Percentiles rank a stretch among this genome's conserved stretches.
Evolutionary conservation across 352 stramenopile species (phyloP).

Genomic region (Phytopythium mirpurense): DNA sequence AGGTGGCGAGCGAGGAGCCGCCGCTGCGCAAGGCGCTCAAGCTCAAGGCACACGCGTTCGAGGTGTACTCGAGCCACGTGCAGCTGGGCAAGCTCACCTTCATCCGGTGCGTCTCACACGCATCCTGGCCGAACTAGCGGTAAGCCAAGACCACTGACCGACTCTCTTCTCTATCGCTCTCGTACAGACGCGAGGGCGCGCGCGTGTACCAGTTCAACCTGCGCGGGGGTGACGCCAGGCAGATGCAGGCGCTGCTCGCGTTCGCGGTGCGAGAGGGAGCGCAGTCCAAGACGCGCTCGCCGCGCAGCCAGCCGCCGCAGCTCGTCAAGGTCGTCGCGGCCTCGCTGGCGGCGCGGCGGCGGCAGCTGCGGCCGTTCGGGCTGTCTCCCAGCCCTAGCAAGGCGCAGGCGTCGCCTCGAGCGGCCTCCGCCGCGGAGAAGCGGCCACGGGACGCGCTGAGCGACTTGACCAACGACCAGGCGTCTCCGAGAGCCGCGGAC

Average conservation of each 20-base stretch:
- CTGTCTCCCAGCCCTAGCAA: constrained; percentile 5
- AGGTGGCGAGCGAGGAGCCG: constrained; percentile 45
- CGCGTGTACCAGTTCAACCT: constrained; percentile 67
- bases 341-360: neutral
- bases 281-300: constrained; percentile 18
- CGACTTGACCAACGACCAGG: constrained; percentile 24
- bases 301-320: constrained; percentile 1
- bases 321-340: constrained; percentile 11
- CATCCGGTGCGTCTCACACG: constrained; percentile 37
- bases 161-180: no score
- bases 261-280: constrained; percentile 51
- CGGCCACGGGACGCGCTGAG: constrained; percentile 18
- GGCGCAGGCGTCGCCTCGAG: neutral
- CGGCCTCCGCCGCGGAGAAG: constrained; percentile 10
- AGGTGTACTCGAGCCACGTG: constrained; percentile 69
- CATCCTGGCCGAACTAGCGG: no score
- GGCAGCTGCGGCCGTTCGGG: neutral
- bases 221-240: constrained; percentile 27
- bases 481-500: constrained; percentile 14
- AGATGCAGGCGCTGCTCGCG: constrained; percentile 35
- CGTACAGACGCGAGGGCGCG: constrained; percentile 34
- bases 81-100: constrained; percentile 57
- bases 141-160: no score
- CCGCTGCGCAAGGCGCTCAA: constrained; percentile 48
- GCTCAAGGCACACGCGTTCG: constrained; percentile 38